Percentiles rank a stretch among this genome's conserved stretches.
These are phyloP conservation scores for Grosmannia huntii DNA, from an alignment of 2,329 filamentous ascomycete species.

Conservation along the genomic window DNA sequence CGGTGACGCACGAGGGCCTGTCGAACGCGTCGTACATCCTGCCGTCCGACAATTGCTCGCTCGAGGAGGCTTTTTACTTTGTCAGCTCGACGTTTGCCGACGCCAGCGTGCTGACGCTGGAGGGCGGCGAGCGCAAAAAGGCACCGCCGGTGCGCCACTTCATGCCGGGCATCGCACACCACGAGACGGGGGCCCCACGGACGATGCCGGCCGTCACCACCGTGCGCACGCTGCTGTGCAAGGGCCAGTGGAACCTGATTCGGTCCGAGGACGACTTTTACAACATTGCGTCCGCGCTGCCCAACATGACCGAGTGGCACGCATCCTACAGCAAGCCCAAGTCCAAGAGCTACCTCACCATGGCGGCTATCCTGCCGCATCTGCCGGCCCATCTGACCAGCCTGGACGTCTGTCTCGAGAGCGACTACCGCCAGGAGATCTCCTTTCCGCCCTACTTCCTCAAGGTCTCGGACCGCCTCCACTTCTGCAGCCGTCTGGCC, in stretches of 20 bases:
- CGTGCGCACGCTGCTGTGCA: conserved; percentile 56
- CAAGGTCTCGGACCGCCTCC: conserved; percentile 45
- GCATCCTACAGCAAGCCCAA: conserved; percentile 60
- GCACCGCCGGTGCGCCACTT: conserved; percentile 55
- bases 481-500: conserved; percentile 54
- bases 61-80: conserved; percentile 58
- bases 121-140: conserved; percentile 67
- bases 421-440: conserved; percentile 55
- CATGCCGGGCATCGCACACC: conserved; percentile 13
- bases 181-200: not conserved
- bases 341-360: conserved; percentile 58
- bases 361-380: conserved; percentile 48
- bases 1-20: conserved; percentile 40
- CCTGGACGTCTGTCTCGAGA: conserved; percentile 57
- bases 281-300: conserved; percentile 47
- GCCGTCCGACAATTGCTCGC: conserved; percentile 52
- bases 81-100: conserved; percentile 45
- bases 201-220: conserved; percentile 29
- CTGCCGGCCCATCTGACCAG: conserved; percentile 47
- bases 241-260: conserved; percentile 68
- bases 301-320: conserved; percentile 51
- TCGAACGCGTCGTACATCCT: conserved; percentile 46
- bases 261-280: conserved; percentile 49
- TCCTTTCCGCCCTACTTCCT: conserved; percentile 46
- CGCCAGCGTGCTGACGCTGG: conserved; percentile 54